Percentiles rank a stretch among this genome's conserved stretches.
These are phyloP conservation scores for Senecio squalidus DNA, from an alignment of 140 eudicot genomes.

Conservation along the genomic window DNA sequence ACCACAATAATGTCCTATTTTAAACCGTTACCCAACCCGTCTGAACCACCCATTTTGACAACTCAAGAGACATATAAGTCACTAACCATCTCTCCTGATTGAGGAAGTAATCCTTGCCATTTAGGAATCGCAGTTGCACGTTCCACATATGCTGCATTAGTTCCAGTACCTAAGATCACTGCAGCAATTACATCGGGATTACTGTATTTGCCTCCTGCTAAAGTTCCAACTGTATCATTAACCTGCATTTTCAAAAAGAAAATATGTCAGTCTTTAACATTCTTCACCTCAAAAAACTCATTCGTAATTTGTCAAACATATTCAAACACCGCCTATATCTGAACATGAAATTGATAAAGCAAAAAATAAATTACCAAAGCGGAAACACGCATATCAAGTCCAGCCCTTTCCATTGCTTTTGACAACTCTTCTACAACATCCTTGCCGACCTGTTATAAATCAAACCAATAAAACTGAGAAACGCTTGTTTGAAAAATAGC, in stretches of 20 bases:
- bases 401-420: conserved; percentile 72
- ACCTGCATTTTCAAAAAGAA: conserved; percentile 40
- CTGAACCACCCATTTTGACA: too few species aligned
- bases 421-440: conserved; percentile 84
- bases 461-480: conserved; percentile 5
- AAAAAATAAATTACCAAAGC: conserved; percentile 56
- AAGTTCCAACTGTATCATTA: conserved; percentile 88
- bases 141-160: conserved; percentile 97
- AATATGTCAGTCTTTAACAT: too few species aligned
- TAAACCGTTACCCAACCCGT: too few species aligned
- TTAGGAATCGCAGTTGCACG: conserved; percentile 88
- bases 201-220: conserved; percentile 78
- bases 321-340: background rate
- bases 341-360: background rate
- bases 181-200: conserved; percentile 73
- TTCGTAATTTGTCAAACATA: background rate
- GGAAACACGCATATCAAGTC: conserved; percentile 91
- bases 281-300: too few species aligned
- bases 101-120: conserved; percentile 84
- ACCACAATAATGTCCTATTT: too few species aligned
- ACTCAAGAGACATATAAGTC: background rate
- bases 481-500: background rate
- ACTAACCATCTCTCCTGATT: conserved; percentile 88
- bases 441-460: conserved; percentile 60
- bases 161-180: conserved; percentile 93